Base-by-base conservation (phyloP, 1,284 basidiomycete genomes). In the Papiliotrema nemorosa region DNA sequence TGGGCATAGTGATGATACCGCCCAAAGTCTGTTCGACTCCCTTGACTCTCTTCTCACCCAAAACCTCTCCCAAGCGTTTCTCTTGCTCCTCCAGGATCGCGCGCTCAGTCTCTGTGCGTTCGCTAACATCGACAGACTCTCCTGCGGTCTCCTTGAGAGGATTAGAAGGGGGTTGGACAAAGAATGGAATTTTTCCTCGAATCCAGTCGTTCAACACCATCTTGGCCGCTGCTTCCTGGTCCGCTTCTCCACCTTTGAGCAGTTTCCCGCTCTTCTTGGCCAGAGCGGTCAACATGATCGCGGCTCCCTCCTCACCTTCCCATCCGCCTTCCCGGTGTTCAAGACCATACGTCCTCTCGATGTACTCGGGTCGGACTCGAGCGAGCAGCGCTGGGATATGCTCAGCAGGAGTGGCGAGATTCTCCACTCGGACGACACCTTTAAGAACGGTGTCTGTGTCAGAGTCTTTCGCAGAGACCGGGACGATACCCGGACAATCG, bases 181-280 rank as follows among this genome's bases (percentile, higher is more conserved):
- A 79, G 74, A 72, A 78, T 24, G 78, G 78, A 47, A 76, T 75
- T 62, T 92, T 88, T 22, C 96, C 96, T 49, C 96, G 81, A 53
- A 97, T 92, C 96, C 96, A 98, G 73, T 98, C 96, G 73, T 88
- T 91, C 62, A 98, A 77, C 41, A 98, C 79, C 75, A 97, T 94
- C 78, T 94, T 97, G 29, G 94, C 89, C 14, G 93, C 89, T 3
- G 88, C 84, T 69, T 97, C 89, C 44, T 87, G 73, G 74, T 97
- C 93, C 1, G 94, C 90, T 74, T 97, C 93, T 57, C 96, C 94
- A 46, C 92, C 90, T 69, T 91, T 92, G 55, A 96, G 78, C 57
- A 98, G 78, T 57, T 94, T 86, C 16, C 96, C 94, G 66, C 87
- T 90, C 81, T 90, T 89, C 58, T 86, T 81, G 22, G 93, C 94